Conservation (phyloP, 805 yeast species). For the Wickerhamomyces sydowiorum region DNA sequence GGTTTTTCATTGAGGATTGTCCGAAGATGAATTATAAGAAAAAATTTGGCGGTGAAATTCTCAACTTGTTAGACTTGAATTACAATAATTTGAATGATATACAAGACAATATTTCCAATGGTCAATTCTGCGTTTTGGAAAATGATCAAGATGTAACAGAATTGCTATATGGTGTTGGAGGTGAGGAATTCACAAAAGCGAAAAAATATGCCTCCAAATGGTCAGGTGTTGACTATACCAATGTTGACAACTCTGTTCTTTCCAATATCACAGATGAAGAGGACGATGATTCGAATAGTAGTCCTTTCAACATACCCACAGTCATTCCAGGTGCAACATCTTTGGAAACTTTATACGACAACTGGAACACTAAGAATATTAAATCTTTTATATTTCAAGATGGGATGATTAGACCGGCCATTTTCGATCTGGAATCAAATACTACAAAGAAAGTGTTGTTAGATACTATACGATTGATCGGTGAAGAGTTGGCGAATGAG, state of each 20-base stretch:
- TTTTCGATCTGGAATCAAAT: slow-evolving; percentile 10
- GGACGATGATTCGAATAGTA: slow-evolving; percentile 9
- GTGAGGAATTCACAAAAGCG: slow-evolving; percentile 9
- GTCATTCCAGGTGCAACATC: slow-evolving; percentile 50
- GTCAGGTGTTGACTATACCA: not conserved
- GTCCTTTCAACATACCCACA: slow-evolving; percentile 26
- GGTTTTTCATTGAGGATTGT: slow-evolving; percentile 76
- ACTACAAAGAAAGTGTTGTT: slow-evolving; percentile 5
- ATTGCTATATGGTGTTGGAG: slow-evolving; percentile 30
- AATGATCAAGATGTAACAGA: slow-evolving; percentile 28
- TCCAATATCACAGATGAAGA: slow-evolving; percentile 4
- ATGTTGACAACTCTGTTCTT: slow-evolving; percentile 8
- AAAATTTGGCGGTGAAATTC: slow-evolving; percentile 68
- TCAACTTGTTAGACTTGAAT: slow-evolving; percentile 46
- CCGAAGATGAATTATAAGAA: slow-evolving; percentile 78
- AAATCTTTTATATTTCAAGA: not conserved
- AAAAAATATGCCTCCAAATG: slow-evolving; percentile 2
- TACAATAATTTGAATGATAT: slow-evolving; percentile 28
- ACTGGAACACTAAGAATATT: not conserved
- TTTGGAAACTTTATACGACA: slow-evolving; percentile 9
- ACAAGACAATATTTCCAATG: slow-evolving; percentile 15
- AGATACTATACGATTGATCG: slow-evolving; percentile 39
- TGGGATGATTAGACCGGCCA: slow-evolving; percentile 21
- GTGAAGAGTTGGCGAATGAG: slow-evolving; percentile 12
- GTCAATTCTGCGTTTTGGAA: slow-evolving; percentile 19